Evolutionary conservation across 1,284 basidiomycete species (phyloP), one percentile per base, ranked within the genome.

Genomic region (Farysia itapuensis): DNA sequence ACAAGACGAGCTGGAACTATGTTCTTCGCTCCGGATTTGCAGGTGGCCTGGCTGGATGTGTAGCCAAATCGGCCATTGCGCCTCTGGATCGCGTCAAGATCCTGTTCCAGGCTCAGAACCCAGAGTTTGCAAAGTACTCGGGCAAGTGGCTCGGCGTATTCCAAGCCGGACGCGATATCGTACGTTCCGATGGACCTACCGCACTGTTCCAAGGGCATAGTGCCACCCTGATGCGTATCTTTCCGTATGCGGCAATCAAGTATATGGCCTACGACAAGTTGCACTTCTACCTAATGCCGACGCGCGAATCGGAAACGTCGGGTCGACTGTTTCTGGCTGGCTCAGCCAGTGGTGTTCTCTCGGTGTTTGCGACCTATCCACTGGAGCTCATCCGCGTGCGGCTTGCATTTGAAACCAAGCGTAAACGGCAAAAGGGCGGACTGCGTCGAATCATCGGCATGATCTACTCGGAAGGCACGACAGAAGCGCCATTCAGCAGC

Each of bases 61-160:
- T 93, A 49, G 93, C 93, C 37, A 99, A 98, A 79, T 94, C 95
- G 7, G 87, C 88, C 16, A 92, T 99, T 43, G 95, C 95, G 18
- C 95, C 95, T 1, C 83, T 99, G 21, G 95, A 99, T 77, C 83
- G 95, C 67, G 93, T 99, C 72, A 99, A 99, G 81, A 99, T 99
- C 68, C 84, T 99, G 41, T 97, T 98, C 76, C 95, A 99, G 77
- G 91, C 95, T 0, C 90, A 90, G 8, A 95, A 95, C 77, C 89
- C 90, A 2, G 93, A 97, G 57, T 99, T 90, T 74, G 83, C 84
- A 74, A 89, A 93, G 78, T 98, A 94, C 80, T 46, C 60, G 88
- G 89, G 89, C 34, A 83, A 86, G 16, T 93, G 89, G 86, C 84
- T 83, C 56, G 91, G 95, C 24, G 85, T 91, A 14, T 85, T 89